These are phyloP conservation scores for Komagataella phaffii DNA, from an alignment of 805 yeast genomes.

Conservation along the genomic window DNA sequence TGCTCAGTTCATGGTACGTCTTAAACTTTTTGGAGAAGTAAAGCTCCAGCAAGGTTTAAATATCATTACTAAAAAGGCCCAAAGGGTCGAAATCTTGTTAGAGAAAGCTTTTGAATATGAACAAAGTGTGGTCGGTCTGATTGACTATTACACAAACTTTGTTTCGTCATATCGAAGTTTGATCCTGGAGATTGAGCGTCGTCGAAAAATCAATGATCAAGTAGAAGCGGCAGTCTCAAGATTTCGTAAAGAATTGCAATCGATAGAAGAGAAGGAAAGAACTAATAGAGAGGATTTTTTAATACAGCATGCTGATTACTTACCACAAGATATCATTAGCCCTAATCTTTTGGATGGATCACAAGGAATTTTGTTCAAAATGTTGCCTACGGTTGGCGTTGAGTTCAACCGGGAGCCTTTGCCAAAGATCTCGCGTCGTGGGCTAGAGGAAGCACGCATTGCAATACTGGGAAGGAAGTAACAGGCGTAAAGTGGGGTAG, in stretches of 20 bases:
- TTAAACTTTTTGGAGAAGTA: slow-evolving; percentile 16
- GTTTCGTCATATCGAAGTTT: slow-evolving; percentile 36
- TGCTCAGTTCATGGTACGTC: slow-evolving; percentile 8
- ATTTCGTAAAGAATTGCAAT: slow-evolving; percentile 24
- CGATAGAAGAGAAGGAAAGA: slow-evolving; percentile 29
- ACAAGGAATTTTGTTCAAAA: slow-evolving; percentile 4
- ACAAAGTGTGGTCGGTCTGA: slow-evolving; percentile 15
- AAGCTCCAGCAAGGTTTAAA: slow-evolving; percentile 11
- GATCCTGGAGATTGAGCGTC: slow-evolving; percentile 37
- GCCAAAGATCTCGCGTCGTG: slow-evolving; percentile 2
- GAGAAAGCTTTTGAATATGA: slow-evolving; percentile 8
- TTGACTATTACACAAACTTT: slow-evolving; percentile 37
- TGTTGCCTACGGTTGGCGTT: slow-evolving; percentile 4
- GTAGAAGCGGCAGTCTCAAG: slow-evolving; percentile 25
- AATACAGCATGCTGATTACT: slow-evolving; percentile 32
- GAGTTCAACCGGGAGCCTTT: slow-evolving; percentile 4
- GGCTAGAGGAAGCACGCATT: background rate
- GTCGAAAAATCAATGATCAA: slow-evolving; percentile 25
- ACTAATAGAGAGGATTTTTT: slow-evolving; percentile 28
- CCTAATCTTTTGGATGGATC: background rate
- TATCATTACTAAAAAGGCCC: slow-evolving; percentile 3
- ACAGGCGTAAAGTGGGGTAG: background rate
- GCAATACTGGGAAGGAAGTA: background rate
- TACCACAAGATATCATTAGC: slow-evolving; percentile 29
- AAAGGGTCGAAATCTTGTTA: slow-evolving; percentile 6